A percentile compares a stretch with the other conserved stretches of the same genome.
phyloP scores from a whole-genome alignment of 192 early-diverging fungal species.

The Rhizophagus clarus region DNA sequence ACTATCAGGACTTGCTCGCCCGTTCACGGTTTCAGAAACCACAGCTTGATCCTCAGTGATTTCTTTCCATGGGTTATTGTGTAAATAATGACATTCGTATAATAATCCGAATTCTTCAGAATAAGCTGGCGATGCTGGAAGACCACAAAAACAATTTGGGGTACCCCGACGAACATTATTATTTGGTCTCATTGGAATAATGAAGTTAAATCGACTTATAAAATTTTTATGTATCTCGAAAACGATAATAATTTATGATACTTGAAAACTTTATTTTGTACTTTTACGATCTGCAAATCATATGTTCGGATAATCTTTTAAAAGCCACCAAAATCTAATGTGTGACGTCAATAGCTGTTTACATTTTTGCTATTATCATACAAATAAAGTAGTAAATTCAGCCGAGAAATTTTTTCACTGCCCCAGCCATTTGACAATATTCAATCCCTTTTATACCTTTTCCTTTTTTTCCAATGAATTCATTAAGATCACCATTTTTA shows the following conservation, averaged over 20 bases:
- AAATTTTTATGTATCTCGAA: no score
- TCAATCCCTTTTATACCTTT: conserved; percentile 3
- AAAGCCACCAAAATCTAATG: no score
- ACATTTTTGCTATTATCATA: no score
- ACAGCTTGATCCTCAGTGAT: background rate
- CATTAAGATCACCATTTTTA: conserved; percentile 7
- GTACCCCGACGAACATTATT: no score
- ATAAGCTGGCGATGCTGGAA: conserved; percentile 22
- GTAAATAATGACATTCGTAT: conserved; percentile 33
- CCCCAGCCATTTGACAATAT: conserved; percentile 26
- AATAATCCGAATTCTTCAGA: conserved; percentile 37
- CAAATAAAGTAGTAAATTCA: no score
- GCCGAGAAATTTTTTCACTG: background rate
- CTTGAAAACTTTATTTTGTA: no score
- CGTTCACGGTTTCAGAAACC: background rate
- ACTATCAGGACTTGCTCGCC: background rate
- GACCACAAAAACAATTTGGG: conserved; percentile 33
- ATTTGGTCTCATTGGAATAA: no score
- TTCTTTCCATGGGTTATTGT: background rate
- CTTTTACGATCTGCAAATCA: no score
- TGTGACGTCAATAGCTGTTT: no score
- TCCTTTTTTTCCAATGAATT: conserved; percentile 28
- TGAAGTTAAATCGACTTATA: no score
- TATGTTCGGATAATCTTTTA: no score
- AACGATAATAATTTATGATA: no score